Evolutionary conservation across 2,329 filamentous ascomycete species (phyloP).

Genomic region (Chaetomiaceae sp.): DNA sequence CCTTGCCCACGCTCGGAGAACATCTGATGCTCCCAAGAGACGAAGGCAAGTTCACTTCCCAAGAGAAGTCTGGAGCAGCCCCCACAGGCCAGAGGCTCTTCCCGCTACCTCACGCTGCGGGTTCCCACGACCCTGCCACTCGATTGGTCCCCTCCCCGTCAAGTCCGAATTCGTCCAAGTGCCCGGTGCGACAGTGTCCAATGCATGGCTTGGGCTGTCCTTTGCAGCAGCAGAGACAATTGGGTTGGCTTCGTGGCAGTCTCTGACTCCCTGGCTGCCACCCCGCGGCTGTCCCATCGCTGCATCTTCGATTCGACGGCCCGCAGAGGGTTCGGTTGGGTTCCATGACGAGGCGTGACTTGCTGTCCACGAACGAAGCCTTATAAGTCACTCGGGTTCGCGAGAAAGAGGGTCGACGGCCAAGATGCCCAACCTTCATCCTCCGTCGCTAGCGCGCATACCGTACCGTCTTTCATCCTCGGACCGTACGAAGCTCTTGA

Average conservation of each 20-base stretch:
- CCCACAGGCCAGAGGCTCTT: too few relatives aligned
- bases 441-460: background rate
- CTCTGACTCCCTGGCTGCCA: conserved; percentile 25
- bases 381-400: too few relatives aligned
- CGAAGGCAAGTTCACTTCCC: too few relatives aligned
- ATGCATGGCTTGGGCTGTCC: conserved; percentile 22
- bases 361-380: too few relatives aligned
- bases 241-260: conserved; percentile 31
- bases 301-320: conserved; percentile 20
- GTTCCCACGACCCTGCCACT: too few relatives aligned
- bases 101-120: too few relatives aligned
- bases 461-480: background rate
- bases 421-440: conserved; percentile 16
- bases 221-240: conserved; percentile 16
- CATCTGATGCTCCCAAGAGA: too few relatives aligned
- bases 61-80: too few relatives aligned
- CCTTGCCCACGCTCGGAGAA: too few relatives aligned
- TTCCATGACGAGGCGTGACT: too few relatives aligned
- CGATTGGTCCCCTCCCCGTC: conserved; percentile 13
- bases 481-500: background rate
- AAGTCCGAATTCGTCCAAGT: conserved; percentile 2
- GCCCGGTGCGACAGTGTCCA: conserved; percentile 13
- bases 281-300: conserved; percentile 17
- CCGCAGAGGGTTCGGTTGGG: too few relatives aligned
- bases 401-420: background rate